These are phyloP conservation scores for Trichoderma pleuroti DNA, from an alignment of 2,329 filamentous ascomycete genomes.

Conservation along the genomic window DNA sequence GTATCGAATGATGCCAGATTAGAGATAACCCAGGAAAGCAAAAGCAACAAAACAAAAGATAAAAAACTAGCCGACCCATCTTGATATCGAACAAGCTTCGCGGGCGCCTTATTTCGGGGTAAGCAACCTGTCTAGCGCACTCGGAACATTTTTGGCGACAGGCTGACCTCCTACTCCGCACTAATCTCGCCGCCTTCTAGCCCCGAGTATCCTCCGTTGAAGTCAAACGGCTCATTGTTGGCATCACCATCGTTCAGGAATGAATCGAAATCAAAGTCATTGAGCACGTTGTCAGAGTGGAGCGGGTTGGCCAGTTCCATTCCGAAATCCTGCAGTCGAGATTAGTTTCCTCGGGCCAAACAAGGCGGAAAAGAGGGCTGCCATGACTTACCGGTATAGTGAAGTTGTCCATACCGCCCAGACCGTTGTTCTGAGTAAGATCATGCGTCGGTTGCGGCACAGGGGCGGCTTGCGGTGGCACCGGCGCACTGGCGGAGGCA, in stretches of 20 bases:
- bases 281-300: conserved; percentile 54
- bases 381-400: conserved; percentile 41
- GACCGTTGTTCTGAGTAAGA: conserved; percentile 42
- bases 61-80: conserved; percentile 22
- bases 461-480: conserved; percentile 40
- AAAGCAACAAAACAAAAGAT: conserved; percentile 11
- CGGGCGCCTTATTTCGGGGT: background rate
- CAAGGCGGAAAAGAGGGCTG: background rate
- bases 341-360: conserved; percentile 13
- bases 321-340: conserved; percentile 38
- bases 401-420: conserved; percentile 44
- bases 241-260: conserved; percentile 58
- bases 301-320: conserved; percentile 57
- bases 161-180: conserved; percentile 43
- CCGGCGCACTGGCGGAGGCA: conserved; percentile 30
- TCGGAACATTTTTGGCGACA: background rate
- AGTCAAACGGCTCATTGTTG: conserved; percentile 51
- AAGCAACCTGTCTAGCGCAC: background rate
- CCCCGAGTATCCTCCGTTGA: conserved; percentile 46
- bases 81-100: background rate
- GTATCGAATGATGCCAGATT: conserved; percentile 40
- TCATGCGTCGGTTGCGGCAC: conserved; percentile 48
- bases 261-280: conserved; percentile 66
- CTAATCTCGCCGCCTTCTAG: conserved; percentile 58
- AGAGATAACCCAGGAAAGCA: conserved; percentile 31